phyloP scores from a whole-genome alignment of 352 stramenopile species.

The Phytopythium vexans region DNA sequence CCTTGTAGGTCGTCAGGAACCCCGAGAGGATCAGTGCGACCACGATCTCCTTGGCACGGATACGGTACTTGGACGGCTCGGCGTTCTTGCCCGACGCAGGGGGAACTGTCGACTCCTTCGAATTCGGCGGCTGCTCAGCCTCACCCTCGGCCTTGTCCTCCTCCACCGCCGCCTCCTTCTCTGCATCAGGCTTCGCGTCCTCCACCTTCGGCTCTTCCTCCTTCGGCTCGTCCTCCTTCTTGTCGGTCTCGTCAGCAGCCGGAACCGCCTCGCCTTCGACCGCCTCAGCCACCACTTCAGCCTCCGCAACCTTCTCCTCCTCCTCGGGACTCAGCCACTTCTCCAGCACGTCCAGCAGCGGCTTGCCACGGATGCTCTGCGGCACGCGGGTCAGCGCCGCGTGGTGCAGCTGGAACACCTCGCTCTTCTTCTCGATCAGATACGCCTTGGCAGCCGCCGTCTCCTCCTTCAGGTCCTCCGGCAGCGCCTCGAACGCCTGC shows the following conservation, averaged over 20 bases:
- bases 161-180: conserved; percentile 5
- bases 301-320: conserved; percentile 7
- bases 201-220: conserved; percentile 13
- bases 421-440: conserved; percentile 37
- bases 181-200: conserved; percentile 6
- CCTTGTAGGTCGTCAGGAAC: conserved; percentile 40
- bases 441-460: conserved; percentile 22
- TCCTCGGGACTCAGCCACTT: conserved; percentile 36
- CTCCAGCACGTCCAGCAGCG: conserved; percentile 39
- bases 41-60: conserved; percentile 35
- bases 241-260: no score
- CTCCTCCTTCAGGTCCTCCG: conserved; percentile 27
- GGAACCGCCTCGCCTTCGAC: not conserved
- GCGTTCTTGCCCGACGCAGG: not conserved
- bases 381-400: conserved; percentile 35
- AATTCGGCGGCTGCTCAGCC: conserved; percentile 2
- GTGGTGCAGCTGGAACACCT: conserved; percentile 37
- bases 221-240: conserved; percentile 4
- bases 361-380: conserved; percentile 39
- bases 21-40: conserved; percentile 30
- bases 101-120: conserved; percentile 2
- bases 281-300: not conserved
- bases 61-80: conserved; percentile 17
- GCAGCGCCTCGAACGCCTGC: conserved; percentile 16
- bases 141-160: conserved; percentile 10